Base-by-base conservation (phyloP, 805 yeast genomes). In the Candida silvatica region DNA sequence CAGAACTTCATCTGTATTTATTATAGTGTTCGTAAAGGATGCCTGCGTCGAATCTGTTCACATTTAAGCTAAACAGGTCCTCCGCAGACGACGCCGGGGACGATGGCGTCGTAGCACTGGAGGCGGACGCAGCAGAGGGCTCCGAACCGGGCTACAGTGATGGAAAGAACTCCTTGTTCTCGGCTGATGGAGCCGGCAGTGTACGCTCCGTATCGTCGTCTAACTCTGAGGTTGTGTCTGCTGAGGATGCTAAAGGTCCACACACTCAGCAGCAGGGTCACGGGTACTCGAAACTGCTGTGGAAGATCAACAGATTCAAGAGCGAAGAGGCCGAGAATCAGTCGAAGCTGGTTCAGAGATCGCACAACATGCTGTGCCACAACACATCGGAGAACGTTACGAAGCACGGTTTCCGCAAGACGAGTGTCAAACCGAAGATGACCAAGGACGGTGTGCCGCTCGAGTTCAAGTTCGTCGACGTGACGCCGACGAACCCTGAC, bases 381-480 rank as follows among this genome's bases (percentile, higher is more conserved):
- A 32, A 43, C 9, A 41, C 45, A 11, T 25, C 39, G 11, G 36
- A 43, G 15, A 43, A 43, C 23, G 44, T 47, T 4, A 51, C 49
- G 31, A 51, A 48, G 36, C 44, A 51, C 26, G 58, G 58, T 1
- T 47, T 53, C 29, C 35, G 49, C 23, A 50, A 49, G 37, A 45
- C 51, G 18, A 46, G 43, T 25, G 37, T 52, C 14, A 52, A 57
- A 35, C 62, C 63, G 3, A 55, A 52, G 38, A 45, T 49, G 7
- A 50, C 42, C 31, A 53, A 55, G 40, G 51, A 52, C 27, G 62
- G 61, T 0, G 45, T 42, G 14, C 59, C 61, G 4, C 29, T 46
- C 20, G 58, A 55, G 37, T 59, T 57, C 36, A 38, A 54, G 17
- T 59, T 58, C 44, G 62, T 58, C 16, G 59, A 59, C 29, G 48